These are phyloP conservation scores for Clarireedia hainanense DNA, from an alignment of 2,329 filamentous ascomycete genomes.

Conservation along the genomic window DNA sequence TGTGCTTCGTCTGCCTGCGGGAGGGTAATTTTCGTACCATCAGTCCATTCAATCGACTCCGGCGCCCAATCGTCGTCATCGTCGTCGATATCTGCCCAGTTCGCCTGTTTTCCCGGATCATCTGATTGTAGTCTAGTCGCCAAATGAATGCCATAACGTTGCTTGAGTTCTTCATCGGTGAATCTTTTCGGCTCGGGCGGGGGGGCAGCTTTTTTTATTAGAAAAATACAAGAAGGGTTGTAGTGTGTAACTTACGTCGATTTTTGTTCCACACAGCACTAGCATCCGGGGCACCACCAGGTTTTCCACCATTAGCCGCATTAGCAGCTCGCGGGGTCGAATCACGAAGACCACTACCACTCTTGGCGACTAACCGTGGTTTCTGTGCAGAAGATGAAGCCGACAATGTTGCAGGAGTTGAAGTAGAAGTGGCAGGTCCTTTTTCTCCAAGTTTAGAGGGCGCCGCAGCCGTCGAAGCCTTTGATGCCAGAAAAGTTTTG, in stretches of 20 bases:
- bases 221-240: constrained; percentile 12
- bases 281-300: constrained; percentile 56
- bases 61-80: constrained; percentile 84
- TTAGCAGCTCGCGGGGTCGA: constrained; percentile 38
- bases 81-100: constrained; percentile 86
- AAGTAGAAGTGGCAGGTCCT: constrained; percentile 16
- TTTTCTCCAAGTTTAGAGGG: constrained; percentile 46
- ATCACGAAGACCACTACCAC: constrained; percentile 52
- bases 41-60: constrained; percentile 79
- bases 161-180: constrained; percentile 76
- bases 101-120: constrained; percentile 65
- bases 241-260: constrained; percentile 52
- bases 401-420: constrained; percentile 31
- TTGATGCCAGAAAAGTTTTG: constrained; percentile 73
- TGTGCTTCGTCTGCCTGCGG: constrained; percentile 50
- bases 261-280: constrained; percentile 87
- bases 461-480: constrained; percentile 41
- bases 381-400: constrained; percentile 44
- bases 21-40: constrained; percentile 75
- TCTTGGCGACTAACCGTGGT: constrained; percentile 70
- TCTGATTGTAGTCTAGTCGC: constrained; percentile 71
- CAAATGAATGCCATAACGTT: constrained; percentile 81
- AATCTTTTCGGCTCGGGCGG: constrained; percentile 71
- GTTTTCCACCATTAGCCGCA: constrained; percentile 47
- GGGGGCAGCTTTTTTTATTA: constrained; percentile 42